phyloP scores from a whole-genome alignment of 805 yeast species.

The Candida mattraensis region DNA sequence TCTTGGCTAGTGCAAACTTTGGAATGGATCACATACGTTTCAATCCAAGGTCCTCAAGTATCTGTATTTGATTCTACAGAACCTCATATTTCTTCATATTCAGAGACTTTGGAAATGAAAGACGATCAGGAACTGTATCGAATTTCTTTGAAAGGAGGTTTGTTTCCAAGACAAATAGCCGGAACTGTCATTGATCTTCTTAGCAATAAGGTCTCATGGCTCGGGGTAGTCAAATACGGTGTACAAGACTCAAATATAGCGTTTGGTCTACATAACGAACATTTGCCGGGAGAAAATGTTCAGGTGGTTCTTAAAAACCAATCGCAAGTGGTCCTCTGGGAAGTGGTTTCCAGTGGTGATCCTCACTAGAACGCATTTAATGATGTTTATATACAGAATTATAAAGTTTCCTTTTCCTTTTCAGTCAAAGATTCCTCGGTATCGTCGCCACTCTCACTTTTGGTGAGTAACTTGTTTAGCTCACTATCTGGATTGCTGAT shows the following conservation, averaged over 20 bases:
- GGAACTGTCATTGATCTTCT: constrained; percentile 4
- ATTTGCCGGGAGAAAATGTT: constrained; percentile 33
- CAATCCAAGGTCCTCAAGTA: constrained; percentile 29
- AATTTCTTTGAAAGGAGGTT: constrained; percentile 18
- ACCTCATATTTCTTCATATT: constrained; percentile 28
- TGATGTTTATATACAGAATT: constrained; percentile 6
- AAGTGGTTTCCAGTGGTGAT: constrained; percentile 31
- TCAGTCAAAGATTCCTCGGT: constrained; percentile 16
- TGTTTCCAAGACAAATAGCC: constrained; percentile 15
- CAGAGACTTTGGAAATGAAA: constrained; percentile 11
- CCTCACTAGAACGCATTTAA: constrained; percentile 14
- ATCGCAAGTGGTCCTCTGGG: constrained; percentile 29
- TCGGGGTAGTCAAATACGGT: constrained; percentile 29
- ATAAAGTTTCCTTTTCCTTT: not conserved
- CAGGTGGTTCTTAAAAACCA: constrained; percentile 20
- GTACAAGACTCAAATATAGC: constrained; percentile 29
- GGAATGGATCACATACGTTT: constrained; percentile 34
- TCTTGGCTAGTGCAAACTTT: constrained; percentile 23
- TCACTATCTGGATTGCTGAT: constrained; percentile 45
- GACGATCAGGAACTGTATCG: constrained; percentile 13
- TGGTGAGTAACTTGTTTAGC: constrained; percentile 42
- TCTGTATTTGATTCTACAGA: constrained; percentile 20
- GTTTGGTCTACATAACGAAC: constrained; percentile 28
- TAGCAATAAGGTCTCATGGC: constrained; percentile 19
- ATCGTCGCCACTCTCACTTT: constrained; percentile 28